Conservation (phyloP, 257 asterid species). For the Mentha longifolia region DNA sequence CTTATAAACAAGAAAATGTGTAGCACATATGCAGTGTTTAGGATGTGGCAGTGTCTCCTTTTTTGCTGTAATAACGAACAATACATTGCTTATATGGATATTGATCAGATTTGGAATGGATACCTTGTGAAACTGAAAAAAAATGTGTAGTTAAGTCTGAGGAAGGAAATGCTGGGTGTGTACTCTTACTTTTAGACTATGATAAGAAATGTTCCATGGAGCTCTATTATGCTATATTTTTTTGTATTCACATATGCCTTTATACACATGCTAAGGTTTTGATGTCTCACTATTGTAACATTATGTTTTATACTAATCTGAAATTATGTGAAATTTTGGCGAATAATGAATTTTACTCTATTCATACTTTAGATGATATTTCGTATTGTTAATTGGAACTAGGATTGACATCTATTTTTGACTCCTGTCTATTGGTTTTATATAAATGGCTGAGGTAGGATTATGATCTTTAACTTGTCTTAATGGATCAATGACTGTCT, state of each 20-base stretch:
- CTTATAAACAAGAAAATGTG: not conserved
- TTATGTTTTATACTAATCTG: not conserved
- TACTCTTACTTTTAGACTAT: not conserved
- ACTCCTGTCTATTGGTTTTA: not conserved
- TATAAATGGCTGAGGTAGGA: slow-evolving; percentile 12
- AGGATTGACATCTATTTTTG: not conserved
- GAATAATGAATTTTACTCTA: slow-evolving; percentile 4
- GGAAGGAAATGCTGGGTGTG: not conserved
- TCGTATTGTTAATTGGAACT: not conserved
- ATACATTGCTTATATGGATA: too few relatives aligned
- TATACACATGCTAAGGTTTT: not conserved
- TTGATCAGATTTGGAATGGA: too few relatives aligned
- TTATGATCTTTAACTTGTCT: too few relatives aligned
- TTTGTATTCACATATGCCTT: not conserved
- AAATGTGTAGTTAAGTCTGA: not conserved
- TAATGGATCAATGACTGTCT: not conserved
- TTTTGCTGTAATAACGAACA: too few relatives aligned
- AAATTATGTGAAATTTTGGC: not conserved
- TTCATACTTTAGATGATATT: not conserved
- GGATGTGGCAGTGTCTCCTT: too few relatives aligned
- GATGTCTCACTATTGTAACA: not conserved
- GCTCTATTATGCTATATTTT: not conserved
- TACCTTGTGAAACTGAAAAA: not conserved
- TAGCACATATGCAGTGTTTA: not conserved
- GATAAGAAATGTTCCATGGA: not conserved